A percentile compares a stretch with the other conserved stretches of the same genome.
Conservation (phyloP, 257 asterid genomes). For the Jacaranda copaia region DNA sequence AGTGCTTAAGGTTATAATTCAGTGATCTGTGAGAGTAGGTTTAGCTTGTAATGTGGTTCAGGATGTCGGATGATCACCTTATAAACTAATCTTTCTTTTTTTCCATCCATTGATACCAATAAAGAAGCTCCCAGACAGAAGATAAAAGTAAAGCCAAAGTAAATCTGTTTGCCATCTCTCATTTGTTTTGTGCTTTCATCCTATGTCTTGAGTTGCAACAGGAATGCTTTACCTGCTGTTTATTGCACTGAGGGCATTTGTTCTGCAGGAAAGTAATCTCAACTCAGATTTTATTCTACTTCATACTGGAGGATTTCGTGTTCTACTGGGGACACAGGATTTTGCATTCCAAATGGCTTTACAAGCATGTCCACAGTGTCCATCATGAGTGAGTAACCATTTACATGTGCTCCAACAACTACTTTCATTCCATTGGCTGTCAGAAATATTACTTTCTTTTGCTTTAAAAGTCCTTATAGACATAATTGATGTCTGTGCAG, state of each 20-base stretch:
- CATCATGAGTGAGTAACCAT: constrained; percentile 88
- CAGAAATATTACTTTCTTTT: background rate
- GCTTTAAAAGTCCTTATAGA: constrained; percentile 13
- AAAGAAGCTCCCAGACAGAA: constrained; percentile 17
- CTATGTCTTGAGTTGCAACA: constrained; percentile 12
- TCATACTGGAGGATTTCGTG: constrained; percentile 89
- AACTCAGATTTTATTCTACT: constrained; percentile 86
- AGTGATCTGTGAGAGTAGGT: constrained; percentile 20
- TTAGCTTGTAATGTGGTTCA: background rate
- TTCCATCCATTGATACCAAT: constrained; percentile 4
- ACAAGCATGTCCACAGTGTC: constrained; percentile 98
- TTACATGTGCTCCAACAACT: constrained; percentile 30
- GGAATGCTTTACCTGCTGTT: constrained; percentile 5
- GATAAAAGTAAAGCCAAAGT: constrained; percentile 3
- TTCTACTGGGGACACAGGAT: constrained; percentile 99
- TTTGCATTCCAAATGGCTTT: constrained; percentile 97
- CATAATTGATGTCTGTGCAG: constrained; percentile 48
- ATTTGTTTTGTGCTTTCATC: background rate
- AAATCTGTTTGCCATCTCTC: constrained; percentile 15
- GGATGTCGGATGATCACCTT: constrained; percentile 22
- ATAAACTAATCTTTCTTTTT: constrained; percentile 17
- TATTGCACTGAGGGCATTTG: constrained; percentile 23
- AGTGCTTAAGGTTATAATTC: constrained; percentile 25
- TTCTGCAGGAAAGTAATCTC: constrained; percentile 90
- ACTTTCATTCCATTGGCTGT: constrained; percentile 1